Evolutionary conservation across 176 grass and related monocot species (phyloP).

Genomic region (Thinopyrum elongatum): DNA sequence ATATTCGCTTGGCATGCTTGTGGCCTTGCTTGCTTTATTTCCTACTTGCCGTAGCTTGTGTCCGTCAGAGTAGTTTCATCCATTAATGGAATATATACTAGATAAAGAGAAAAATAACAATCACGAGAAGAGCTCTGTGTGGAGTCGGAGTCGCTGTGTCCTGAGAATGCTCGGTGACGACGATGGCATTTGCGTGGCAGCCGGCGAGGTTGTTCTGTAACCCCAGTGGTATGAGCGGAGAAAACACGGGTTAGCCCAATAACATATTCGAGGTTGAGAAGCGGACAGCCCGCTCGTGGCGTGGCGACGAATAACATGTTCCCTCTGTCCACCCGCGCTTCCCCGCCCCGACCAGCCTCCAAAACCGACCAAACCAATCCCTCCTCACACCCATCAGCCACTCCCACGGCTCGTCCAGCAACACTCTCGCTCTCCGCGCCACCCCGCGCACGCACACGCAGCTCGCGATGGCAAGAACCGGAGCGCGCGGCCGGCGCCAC

Average conservation of each 20-base stretch:
- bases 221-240: no score
- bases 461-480: slow-evolving; percentile 12
- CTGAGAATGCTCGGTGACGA: no score
- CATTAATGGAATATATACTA: no score
- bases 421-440: not conserved
- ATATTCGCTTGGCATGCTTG: not conserved
- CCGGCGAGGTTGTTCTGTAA: no score
- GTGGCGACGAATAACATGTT: slow-evolving; percentile 22
- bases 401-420: not conserved
- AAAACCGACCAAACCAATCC: not conserved
- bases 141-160: no score
- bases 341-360: slow-evolving; percentile 18
- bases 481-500: not conserved
- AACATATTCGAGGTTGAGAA: no score
- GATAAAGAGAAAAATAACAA: no score
- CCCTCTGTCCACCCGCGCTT: slow-evolving; percentile 15
- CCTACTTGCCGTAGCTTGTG: not conserved
- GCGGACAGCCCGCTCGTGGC: not conserved
- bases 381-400: not conserved
- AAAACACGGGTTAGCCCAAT: no score
- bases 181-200: no score
- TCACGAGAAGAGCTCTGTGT: no score
- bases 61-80: no score
- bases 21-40: no score
- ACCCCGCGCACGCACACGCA: not conserved